A percentile compares a stretch with the other conserved stretches of the same genome.
Conservation (phyloP, 352 stramenopile species). For the Pythium myriotylum region DNA sequence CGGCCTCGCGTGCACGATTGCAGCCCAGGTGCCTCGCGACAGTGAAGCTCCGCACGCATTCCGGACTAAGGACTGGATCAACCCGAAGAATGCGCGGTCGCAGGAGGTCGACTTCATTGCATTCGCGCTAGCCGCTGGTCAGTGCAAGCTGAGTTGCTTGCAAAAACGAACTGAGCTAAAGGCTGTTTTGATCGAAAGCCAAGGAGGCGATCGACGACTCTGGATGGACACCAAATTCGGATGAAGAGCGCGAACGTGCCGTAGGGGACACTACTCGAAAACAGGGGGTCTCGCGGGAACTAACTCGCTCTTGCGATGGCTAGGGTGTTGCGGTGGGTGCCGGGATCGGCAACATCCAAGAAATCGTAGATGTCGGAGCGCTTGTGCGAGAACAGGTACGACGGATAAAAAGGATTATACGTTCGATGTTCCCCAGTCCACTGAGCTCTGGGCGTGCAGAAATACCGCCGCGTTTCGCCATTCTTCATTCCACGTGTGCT, state of each 20-base stretch:
- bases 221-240: conserved; percentile 58
- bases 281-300: too few species aligned
- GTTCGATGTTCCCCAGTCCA: neutral
- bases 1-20: conserved; percentile 71
- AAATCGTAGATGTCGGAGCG: conserved; percentile 78
- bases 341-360: conserved; percentile 87
- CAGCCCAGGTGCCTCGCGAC: conserved; percentile 65
- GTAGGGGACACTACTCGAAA: conserved; percentile 27
- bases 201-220: conserved; percentile 83
- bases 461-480: conserved; percentile 89
- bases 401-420: neutral
- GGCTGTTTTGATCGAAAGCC: conserved; percentile 32
- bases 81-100: conserved; percentile 63
- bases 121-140: conserved; percentile 82
- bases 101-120: conserved; percentile 88
- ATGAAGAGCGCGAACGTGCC: conserved; percentile 68
- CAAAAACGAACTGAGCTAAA: neutral
- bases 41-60: conserved; percentile 51
- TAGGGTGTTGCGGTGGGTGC: conserved; percentile 86
- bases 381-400: conserved; percentile 67
- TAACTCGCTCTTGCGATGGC: neutral
- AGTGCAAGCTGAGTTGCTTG: neutral
- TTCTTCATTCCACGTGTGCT: conserved; percentile 95
- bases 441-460: conserved; percentile 34
- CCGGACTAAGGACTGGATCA: conserved; percentile 67